These are phyloP conservation scores for Metschnikowia picachoensis DNA, from an alignment of 805 yeast genomes.

Conservation along the genomic window DNA sequence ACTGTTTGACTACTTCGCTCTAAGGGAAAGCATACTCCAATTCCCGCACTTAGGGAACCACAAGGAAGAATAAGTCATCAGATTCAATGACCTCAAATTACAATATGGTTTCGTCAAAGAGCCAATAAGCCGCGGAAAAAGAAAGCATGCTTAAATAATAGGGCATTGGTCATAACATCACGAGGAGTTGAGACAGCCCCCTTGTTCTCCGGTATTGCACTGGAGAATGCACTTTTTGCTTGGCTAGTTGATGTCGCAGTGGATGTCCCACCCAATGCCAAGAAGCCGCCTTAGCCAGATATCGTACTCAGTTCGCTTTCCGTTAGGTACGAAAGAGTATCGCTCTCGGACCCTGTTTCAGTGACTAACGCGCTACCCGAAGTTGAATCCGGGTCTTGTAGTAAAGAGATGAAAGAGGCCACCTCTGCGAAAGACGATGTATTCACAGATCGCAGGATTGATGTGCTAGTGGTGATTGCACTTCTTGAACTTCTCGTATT, in stretches of 20 bases:
- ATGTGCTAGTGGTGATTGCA: not conserved
- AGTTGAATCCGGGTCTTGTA: conserved; percentile 5
- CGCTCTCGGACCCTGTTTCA: not conserved
- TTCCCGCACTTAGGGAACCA: no score
- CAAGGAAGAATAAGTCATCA: no score
- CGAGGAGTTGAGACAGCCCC: no score
- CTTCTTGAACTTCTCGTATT: not conserved
- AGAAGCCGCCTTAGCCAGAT: not conserved
- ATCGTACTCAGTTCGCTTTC: not conserved
- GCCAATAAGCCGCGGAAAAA: conserved; percentile 2
- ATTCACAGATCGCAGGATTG: not conserved
- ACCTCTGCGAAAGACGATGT: conserved; percentile 12
- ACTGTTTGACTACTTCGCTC: no score
- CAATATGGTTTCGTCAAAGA: no score
- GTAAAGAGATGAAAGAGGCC: conserved; percentile 12
- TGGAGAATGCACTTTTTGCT: conserved; percentile 1
- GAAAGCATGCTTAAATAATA: not conserved
- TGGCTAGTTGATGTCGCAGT: not conserved
- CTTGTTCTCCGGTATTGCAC: not conserved
- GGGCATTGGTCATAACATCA: no score
- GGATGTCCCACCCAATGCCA: conserved; percentile 6
- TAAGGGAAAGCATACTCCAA: no score
- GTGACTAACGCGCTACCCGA: not conserved
- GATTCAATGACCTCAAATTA: no score
- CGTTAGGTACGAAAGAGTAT: not conserved